phyloP scores from a whole-genome alignment of 2,329 filamentous ascomycete species.

The Aspergillus texensis region DNA sequence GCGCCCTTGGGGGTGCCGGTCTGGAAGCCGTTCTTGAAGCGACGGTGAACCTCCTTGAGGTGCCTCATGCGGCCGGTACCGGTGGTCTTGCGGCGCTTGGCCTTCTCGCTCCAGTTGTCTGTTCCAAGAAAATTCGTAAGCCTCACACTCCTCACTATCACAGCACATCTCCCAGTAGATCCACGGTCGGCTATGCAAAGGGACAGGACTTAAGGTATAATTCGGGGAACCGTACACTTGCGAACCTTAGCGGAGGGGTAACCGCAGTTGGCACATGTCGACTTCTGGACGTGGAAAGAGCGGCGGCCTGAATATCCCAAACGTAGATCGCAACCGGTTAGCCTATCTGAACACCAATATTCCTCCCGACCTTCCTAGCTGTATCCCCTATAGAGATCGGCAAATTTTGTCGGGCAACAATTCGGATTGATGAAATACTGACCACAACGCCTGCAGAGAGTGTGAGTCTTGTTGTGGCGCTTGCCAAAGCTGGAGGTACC shows the following conservation, averaged over 20 bases:
- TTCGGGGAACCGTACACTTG: slow-evolving; percentile 76
- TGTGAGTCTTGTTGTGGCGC: slow-evolving; percentile 98
- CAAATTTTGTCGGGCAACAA: slow-evolving; percentile 16
- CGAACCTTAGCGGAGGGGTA: slow-evolving; percentile 97
- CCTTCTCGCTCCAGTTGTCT: slow-evolving; percentile 99
- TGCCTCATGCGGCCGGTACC: slow-evolving; percentile 95
- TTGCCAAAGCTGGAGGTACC: slow-evolving; percentile 73
- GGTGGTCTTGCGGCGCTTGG: slow-evolving; percentile 99
- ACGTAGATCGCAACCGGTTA: slow-evolving; percentile 36
- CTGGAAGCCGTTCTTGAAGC: slow-evolving; percentile 99
- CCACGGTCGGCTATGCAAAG: slow-evolving; percentile 17
- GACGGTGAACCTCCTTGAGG: slow-evolving; percentile 87
- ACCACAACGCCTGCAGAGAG: slow-evolving; percentile 97
- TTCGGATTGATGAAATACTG: slow-evolving; percentile 53
- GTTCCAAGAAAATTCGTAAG: slow-evolving; percentile 37
- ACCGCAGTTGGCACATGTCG: slow-evolving; percentile 93
- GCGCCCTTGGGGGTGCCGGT: slow-evolving; percentile 82
- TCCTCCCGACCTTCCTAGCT: slow-evolving; percentile 13
- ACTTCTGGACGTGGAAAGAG: slow-evolving; percentile 99
- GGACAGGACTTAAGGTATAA: slow-evolving; percentile 8
- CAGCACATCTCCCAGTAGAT: slow-evolving; percentile 10
- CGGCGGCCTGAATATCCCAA: slow-evolving; percentile 69
- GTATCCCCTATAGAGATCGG: slow-evolving; percentile 19
- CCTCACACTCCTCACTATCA: slow-evolving; percentile 19
- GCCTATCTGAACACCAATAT: slow-evolving; percentile 21